phyloP scores from a whole-genome alignment of 208 protist genomes.

The Leishmania tarentolae region DNA sequence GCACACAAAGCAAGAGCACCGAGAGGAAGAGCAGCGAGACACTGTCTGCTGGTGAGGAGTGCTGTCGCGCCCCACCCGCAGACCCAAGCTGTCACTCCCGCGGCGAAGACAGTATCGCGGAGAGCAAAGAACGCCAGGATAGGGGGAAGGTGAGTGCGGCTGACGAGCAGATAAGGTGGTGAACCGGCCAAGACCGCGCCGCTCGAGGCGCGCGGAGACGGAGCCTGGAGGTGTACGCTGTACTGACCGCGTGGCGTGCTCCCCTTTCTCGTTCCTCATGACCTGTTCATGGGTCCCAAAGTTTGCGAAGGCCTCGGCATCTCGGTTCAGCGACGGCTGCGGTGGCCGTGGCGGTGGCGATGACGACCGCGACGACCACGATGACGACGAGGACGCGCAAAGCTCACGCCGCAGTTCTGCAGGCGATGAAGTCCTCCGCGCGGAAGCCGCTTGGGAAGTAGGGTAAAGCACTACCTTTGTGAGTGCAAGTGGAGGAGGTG shows the following conservation, averaged over 20 bases:
- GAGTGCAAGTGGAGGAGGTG: background rate
- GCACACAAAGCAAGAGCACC: slow-evolving; percentile 33
- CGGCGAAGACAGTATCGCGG: slow-evolving; percentile 16
- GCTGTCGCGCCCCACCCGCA: background rate
- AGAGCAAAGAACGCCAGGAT: slow-evolving; percentile 8
- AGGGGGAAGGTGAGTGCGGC: background rate
- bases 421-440: background rate
- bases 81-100: background rate
- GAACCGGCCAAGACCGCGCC: background rate
- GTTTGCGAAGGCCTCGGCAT: background rate
- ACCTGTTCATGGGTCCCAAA: background rate
- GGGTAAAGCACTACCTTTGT: background rate
- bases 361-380: slow-evolving; percentile 32
- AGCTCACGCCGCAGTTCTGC: background rate
- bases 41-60: no score
- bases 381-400: slow-evolving; percentile 13
- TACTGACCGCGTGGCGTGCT: background rate
- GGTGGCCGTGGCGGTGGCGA: slow-evolving; percentile 25
- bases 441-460: background rate
- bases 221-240: background rate
- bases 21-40: background rate
- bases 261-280: background rate
- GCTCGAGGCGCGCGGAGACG: background rate
- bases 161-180: background rate
- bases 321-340: background rate